These are phyloP conservation scores for Neofusicoccum cordaticola DNA, from an alignment of 2,329 filamentous ascomycete species.

Conservation along the genomic window DNA sequence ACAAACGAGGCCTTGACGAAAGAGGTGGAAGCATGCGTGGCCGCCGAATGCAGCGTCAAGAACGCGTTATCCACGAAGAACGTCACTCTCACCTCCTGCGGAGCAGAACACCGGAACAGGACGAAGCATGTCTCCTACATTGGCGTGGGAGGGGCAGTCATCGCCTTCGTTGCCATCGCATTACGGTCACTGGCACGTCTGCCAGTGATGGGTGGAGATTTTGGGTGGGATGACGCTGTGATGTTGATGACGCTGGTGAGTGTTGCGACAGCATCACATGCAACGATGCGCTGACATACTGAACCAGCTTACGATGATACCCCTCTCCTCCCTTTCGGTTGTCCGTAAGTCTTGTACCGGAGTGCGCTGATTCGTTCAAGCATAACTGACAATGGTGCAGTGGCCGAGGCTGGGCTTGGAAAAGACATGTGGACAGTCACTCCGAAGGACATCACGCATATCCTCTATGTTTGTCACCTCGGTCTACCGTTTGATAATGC, in stretches of 20 bases:
- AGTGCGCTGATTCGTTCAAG: background rate
- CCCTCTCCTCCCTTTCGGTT: constrained; percentile 25
- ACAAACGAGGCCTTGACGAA: constrained; percentile 1
- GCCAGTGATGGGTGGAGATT: constrained; percentile 29
- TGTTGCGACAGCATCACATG: background rate
- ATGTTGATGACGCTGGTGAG: constrained; percentile 22
- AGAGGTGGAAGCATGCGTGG: background rate
- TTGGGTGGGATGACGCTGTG: constrained; percentile 39
- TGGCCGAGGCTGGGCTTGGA: constrained; percentile 45
- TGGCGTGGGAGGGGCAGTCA: constrained; percentile 33
- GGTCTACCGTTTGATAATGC: background rate
- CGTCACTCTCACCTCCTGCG: constrained; percentile 39
- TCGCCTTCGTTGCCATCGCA: constrained; percentile 34
- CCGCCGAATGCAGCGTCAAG: constrained; percentile 5
- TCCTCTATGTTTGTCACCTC: constrained; percentile 31
- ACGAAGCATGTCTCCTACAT: constrained; percentile 30
- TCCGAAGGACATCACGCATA: constrained; percentile 41
- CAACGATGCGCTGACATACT: background rate
- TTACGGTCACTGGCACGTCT: constrained; percentile 39
- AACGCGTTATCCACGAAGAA: constrained; percentile 38
- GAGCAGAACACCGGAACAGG: constrained; percentile 37
- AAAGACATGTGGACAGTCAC: constrained; percentile 52
- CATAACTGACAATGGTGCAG: background rate
- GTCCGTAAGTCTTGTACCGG: background rate
- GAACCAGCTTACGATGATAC: constrained; percentile 24